Percentiles rank a stretch among this genome's conserved stretches.
Conservation (phyloP, 768 basidiomycete species). For the Leccinum longicurvipes region DNA sequence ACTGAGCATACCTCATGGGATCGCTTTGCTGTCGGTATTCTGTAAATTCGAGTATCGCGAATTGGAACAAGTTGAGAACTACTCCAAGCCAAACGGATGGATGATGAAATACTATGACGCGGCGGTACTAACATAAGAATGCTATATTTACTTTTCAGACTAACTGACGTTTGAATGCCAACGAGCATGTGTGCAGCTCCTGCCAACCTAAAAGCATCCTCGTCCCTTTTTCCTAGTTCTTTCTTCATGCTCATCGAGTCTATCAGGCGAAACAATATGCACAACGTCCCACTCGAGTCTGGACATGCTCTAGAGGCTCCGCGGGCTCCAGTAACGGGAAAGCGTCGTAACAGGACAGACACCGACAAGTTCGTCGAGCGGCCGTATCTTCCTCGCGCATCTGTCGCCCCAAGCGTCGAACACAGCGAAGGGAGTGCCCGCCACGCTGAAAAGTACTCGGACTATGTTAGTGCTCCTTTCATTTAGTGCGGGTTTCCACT, state of each 20-base stretch:
- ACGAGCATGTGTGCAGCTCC: slow-evolving; percentile 16
- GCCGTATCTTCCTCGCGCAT: slow-evolving; percentile 29
- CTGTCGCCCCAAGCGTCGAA: slow-evolving; percentile 26
- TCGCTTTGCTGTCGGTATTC: slow-evolving; percentile 7
- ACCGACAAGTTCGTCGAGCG: slow-evolving; percentile 26
- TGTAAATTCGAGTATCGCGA: slow-evolving; percentile 15
- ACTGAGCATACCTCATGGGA: slow-evolving; percentile 12
- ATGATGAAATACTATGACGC: slow-evolving; percentile 1
- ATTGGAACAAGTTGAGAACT: slow-evolving; percentile 1
- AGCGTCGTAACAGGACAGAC: slow-evolving; percentile 21
- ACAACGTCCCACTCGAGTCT: slow-evolving; percentile 13
- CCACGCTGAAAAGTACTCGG: slow-evolving; percentile 17
- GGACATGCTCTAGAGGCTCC: slow-evolving; percentile 16
- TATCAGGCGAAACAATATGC: slow-evolving; percentile 21
- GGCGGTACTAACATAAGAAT: background rate
- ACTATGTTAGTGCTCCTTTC: slow-evolving; percentile 18
- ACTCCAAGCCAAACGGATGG: no score
- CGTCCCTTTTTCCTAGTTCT: slow-evolving; percentile 13
- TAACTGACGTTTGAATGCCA: slow-evolving; percentile 3
- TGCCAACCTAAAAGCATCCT: slow-evolving; percentile 8
- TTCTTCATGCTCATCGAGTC: slow-evolving; percentile 20
- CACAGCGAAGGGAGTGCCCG: slow-evolving; percentile 17
- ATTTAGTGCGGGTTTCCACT: background rate
- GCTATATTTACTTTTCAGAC: slow-evolving; percentile 17
- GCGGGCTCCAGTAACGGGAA: slow-evolving; percentile 20